These are phyloP conservation scores for Talaromyces ruber DNA, from an alignment of 495 filamentous ascomycete species.

Conservation along the genomic window DNA sequence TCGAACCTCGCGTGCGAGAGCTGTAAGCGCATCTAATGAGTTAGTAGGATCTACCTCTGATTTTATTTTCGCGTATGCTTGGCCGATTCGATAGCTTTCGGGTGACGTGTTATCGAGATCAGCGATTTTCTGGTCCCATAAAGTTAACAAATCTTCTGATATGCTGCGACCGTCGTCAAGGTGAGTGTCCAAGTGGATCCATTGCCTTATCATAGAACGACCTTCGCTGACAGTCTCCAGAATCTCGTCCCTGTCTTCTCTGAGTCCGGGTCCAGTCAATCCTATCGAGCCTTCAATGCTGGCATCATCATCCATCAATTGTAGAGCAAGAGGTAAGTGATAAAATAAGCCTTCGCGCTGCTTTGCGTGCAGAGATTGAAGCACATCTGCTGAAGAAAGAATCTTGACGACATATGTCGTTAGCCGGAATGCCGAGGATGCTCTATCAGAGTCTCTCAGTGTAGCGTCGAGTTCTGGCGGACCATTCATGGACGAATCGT, in stretches of 20 bases:
- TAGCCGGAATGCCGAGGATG: constrained; percentile 66
- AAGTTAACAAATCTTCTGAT: constrained; percentile 2
- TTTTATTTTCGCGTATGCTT: constrained; percentile 35
- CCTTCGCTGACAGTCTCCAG: constrained; percentile 51
- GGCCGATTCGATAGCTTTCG: constrained; percentile 27
- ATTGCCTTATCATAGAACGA: constrained; percentile 42
- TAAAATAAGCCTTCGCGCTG: constrained; percentile 31
- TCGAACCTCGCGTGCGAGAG: constrained; percentile 27
- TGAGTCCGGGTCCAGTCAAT: constrained; percentile 37
- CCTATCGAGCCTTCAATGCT: constrained; percentile 48
- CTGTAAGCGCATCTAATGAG: constrained; percentile 23
- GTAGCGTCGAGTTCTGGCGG: constrained; percentile 19
- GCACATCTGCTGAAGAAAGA: constrained; percentile 28
- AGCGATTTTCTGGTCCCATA: constrained; percentile 30
- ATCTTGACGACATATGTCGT: constrained; percentile 55
- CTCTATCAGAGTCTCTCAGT: constrained; percentile 55
- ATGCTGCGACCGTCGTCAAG: not conserved
- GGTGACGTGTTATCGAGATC: constrained; percentile 21
- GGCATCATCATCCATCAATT: constrained; percentile 56
- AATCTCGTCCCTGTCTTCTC: constrained; percentile 50
- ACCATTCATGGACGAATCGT: constrained; percentile 18
- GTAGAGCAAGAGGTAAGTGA: constrained; percentile 43
- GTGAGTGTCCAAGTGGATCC: constrained; percentile 25
- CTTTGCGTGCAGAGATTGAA: constrained; percentile 18
- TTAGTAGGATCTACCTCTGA: constrained; percentile 17